Evolutionary conservation across 2,329 filamentous ascomycete genomes (phyloP).

Genomic region (Orbilia blumenaviensis): DNA sequence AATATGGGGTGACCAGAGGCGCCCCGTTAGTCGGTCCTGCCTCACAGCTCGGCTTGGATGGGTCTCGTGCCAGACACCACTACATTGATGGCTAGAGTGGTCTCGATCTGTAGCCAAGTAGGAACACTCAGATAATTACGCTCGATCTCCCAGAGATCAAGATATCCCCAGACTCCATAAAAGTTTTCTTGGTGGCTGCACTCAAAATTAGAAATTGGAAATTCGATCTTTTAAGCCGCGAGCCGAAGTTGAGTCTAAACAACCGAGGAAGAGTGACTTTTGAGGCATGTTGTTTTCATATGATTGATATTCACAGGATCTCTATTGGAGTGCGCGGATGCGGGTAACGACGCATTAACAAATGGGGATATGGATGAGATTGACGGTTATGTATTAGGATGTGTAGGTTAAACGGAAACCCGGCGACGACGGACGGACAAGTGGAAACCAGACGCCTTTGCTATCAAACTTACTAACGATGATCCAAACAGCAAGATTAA

Average conservation of each 20-base stretch:
- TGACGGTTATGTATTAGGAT: not conserved
- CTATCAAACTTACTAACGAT: conserved; percentile 1
- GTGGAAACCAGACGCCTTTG: conserved; percentile 8
- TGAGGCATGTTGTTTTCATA: not conserved
- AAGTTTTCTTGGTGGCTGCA: not conserved
- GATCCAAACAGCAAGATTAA: not conserved
- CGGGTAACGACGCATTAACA: too few species aligned
- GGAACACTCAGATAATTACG: not conserved
- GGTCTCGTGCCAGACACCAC: not conserved
- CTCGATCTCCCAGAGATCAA: not conserved
- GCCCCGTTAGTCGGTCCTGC: not conserved
- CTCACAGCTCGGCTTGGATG: not conserved
- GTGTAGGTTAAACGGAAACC: conserved; percentile 3
- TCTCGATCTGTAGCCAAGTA: not conserved
- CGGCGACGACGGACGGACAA: not conserved
- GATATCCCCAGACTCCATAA: not conserved
- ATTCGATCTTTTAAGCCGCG: conserved; percentile 5
- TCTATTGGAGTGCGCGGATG: not conserved
- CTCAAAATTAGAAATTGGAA: too few species aligned
- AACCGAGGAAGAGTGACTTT: not conserved
- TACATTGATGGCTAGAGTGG: not conserved
- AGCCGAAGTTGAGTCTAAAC: not conserved
- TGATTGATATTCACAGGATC: not conserved
- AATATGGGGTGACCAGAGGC: not conserved
- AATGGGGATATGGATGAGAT: conserved; percentile 5